Base-by-base conservation (phyloP, 441 rosid genomes). In the Euphorbia schlechtendalii region DNA sequence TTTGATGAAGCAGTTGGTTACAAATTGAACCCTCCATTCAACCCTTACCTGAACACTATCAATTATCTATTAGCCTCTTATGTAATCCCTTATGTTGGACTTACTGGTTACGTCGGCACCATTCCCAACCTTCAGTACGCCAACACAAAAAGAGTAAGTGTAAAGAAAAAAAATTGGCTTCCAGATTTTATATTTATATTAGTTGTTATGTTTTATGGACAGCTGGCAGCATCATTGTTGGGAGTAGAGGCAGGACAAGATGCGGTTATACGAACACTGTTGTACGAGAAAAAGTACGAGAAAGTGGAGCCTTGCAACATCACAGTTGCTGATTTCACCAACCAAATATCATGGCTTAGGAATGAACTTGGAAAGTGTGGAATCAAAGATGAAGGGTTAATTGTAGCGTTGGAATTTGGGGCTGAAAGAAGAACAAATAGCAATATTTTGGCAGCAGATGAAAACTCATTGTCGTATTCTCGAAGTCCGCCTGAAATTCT, bases 181-280 rank as follows among this genome's bases (percentile, higher is more conserved):
- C n/a, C n/a, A n/a, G n/a, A n/a, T n/a, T n/a, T n/a, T n/a, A n/a
- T n/a, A n/a, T n/a, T n/a, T n/a, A n/a, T n/a, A n/a, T n/a, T n/a
- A n/a, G n/a, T n/a, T n/a, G n/a, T n/a, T n/a, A n/a, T n/a, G n/a
- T n/a, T n/a, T n/a, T 32, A 4, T 51, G 3, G 4, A 32, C 52
- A 88, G 93, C 77, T 90, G 63, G 88, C 81, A 17, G 83, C 83
- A 0, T 67, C 73, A 1, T 76, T 90, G 21, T 58, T 86, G 72
- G 97, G 93, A 0, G 87, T 85, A 57, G 96, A 90, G 66, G 65
- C 93, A 0, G 93, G 88, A 40, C 96, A 90, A 70, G 97, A 90
- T 68, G 91, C 82, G 10, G 86, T 79, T 0, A 25, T 82, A 48
- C 68, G 96, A 70, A 61, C 86, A 3, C 34, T 81, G 6, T 70